Conservation (phyloP, 495 filamentous ascomycete species). For the Staphylotrichum tortipilum region DNA sequence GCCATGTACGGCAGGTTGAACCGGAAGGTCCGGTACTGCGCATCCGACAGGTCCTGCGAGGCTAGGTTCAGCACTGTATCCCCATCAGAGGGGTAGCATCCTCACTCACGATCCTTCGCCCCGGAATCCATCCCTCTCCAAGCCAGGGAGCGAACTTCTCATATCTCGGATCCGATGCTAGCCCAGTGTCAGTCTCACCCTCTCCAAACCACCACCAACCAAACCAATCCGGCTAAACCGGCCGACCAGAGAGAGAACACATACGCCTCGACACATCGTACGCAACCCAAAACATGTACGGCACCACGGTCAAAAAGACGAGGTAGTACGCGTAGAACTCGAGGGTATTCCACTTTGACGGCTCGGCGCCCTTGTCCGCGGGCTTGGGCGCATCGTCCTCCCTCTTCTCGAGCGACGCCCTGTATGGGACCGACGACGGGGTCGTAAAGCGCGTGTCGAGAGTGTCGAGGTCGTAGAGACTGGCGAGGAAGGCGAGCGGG, state of each 20-base stretch:
- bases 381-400: constrained; percentile 23
- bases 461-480: constrained; percentile 76
- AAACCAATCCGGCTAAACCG: no score
- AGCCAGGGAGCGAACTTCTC: constrained; percentile 61
- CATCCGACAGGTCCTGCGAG: constrained; percentile 77
- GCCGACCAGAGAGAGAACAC: no score
- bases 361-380: constrained; percentile 36
- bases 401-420: constrained; percentile 33
- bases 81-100: neutral
- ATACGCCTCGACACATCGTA: constrained; percentile 81
- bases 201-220: neutral
- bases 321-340: constrained; percentile 83
- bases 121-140: constrained; percentile 85
- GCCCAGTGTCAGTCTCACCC: neutral
- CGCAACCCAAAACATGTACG: constrained; percentile 84
- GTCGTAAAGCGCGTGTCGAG: constrained; percentile 86
- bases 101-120: constrained; percentile 69
- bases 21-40: constrained; percentile 81
- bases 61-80: neutral
- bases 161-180: constrained; percentile 78
- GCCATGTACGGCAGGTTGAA: constrained; percentile 76
- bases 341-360: constrained; percentile 69
- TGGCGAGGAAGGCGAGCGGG: constrained; percentile 28
- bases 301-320: constrained; percentile 57
- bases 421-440: constrained; percentile 58